A percentile compares a stretch with the other conserved stretches of the same genome.
These are phyloP conservation scores for Pichia sp. DNA, from an alignment of 1,139 yeast genomes.

Conservation along the genomic window DNA sequence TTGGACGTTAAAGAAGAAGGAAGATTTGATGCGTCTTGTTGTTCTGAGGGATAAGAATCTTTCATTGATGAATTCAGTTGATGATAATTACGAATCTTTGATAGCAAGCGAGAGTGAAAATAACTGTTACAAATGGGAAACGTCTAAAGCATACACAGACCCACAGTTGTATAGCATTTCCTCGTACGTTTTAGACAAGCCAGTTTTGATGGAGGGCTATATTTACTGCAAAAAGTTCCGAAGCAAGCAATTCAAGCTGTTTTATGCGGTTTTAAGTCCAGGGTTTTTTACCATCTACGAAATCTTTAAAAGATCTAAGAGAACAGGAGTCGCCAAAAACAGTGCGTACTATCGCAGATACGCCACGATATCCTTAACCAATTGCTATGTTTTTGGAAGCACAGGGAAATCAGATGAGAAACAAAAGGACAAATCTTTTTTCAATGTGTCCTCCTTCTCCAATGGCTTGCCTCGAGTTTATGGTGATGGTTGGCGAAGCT, in stretches of 20 bases:
- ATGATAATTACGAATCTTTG: constrained; percentile 52
- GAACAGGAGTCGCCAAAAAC: constrained; percentile 38
- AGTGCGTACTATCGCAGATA: constrained; percentile 38
- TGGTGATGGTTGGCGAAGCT: constrained; percentile 76
- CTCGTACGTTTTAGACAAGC: constrained; percentile 47
- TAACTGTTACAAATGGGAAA: constrained; percentile 41
- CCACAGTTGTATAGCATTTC: constrained; percentile 47
- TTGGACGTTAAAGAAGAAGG: constrained; percentile 46
- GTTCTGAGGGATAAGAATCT: constrained; percentile 40
- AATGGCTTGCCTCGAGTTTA: constrained; percentile 60
- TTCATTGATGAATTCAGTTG: constrained; percentile 34
- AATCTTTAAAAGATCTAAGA: constrained; percentile 36
- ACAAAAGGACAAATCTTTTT: background rate
- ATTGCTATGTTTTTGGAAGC: constrained; percentile 75
- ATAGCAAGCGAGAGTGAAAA: constrained; percentile 32
- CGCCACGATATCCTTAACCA: constrained; percentile 51
- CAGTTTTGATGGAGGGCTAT: constrained; percentile 55
- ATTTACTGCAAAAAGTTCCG: constrained; percentile 62
- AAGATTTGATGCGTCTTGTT: constrained; percentile 34
- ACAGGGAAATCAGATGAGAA: constrained; percentile 33
- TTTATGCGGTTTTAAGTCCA: constrained; percentile 57
- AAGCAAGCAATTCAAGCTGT: constrained; percentile 53
- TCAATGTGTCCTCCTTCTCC: constrained; percentile 29
- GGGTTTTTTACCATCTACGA: constrained; percentile 53
- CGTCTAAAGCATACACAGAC: constrained; percentile 45